These are phyloP conservation scores for Trichosporon faecale DNA, from an alignment of 1,284 basidiomycete genomes.

Conservation along the genomic window DNA sequence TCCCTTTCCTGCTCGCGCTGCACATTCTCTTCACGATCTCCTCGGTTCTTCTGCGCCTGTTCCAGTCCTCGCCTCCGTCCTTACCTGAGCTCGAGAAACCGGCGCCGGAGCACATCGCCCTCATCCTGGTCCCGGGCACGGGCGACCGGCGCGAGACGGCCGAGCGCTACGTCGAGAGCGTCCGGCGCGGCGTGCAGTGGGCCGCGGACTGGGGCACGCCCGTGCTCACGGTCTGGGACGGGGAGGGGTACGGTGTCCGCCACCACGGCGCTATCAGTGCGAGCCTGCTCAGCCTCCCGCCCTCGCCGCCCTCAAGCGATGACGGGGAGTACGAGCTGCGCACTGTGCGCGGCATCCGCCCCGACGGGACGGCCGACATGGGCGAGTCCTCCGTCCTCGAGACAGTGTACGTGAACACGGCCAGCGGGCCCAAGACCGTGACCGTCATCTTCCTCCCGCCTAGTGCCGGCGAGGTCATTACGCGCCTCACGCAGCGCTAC, in stretches of 20 bases:
- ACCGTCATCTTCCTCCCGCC: slow-evolving; percentile 26
- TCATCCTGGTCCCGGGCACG: slow-evolving; percentile 25
- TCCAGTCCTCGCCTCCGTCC: slow-evolving; percentile 25
- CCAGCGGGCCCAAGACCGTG: slow-evolving; percentile 18
- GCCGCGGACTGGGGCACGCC: slow-evolving; percentile 34
- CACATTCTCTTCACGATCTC: slow-evolving; percentile 38
- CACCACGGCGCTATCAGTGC: slow-evolving; percentile 17
- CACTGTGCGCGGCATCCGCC: not conserved
- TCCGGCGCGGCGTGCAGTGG: slow-evolving; percentile 32
- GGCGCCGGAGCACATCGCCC: slow-evolving; percentile 26
- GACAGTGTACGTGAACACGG: slow-evolving; percentile 20
- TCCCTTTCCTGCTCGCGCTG: slow-evolving; percentile 36
- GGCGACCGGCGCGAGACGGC: slow-evolving; percentile 10
- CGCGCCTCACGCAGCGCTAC: slow-evolving; percentile 20
- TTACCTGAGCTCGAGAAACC: slow-evolving; percentile 16
- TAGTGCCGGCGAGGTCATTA: slow-evolving; percentile 18
- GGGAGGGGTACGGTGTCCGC: slow-evolving; percentile 16
- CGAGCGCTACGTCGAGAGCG: slow-evolving; percentile 29
- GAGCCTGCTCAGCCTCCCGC: slow-evolving; percentile 23
- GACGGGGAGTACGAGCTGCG: not conserved
- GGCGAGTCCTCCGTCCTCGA: slow-evolving; percentile 20
- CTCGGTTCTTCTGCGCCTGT: slow-evolving; percentile 36
- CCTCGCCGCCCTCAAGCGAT: slow-evolving; percentile 18
- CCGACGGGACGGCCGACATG: not conserved
- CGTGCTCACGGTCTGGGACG: slow-evolving; percentile 39